Base-by-base conservation (phyloP, 1,284 basidiomycete species). In the Cutaneotrichosporon dermatis region DNA sequence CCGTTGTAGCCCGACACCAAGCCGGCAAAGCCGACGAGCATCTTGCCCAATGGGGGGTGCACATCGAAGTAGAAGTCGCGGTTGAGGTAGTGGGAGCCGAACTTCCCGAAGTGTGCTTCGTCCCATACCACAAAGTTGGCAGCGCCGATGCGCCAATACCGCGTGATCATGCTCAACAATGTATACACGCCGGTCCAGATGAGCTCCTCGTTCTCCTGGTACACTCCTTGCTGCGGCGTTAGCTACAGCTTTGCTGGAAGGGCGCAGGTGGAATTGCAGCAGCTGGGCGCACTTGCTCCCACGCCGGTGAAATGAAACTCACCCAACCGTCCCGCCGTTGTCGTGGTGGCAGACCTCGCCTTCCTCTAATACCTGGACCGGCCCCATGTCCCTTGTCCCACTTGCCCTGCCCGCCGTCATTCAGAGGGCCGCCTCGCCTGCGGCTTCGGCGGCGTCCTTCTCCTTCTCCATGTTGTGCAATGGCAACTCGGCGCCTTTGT, bases 21-120 rank as follows among this genome's bases (percentile, higher is more conserved):
- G 25, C 96, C 95, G 2, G 88, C 92, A 15, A 99, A 83, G 5
- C 92, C 95, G 56, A 99, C 95, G 58, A 99, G 84, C 92, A 99
- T 98, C 82, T 99, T 99, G 25, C 96, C 95, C 40, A 99, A 83
- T 0, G 95, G 95, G 2, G 95, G 95, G 74, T 99, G 95, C n/a
- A 96, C 93, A 73, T 79, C 78, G 61, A 79, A 79, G 67, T 79
- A 79, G 62, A 79, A 79, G 61, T 79, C 78, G 54, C 82, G 80
- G 69, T 83, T 82, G 70, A 84, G 79, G 78, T 99, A 99, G 79
- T 96, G 89, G 34, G 92, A 92, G 57, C 92, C 92, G 78, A 96
- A 96, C 79, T 96, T 96, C 69, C 93, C 92, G 78, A 96, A 96
- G 78, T 96, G 92, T n/a, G 92, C 92, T 81, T 98, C 96, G 78